These are phyloP conservation scores for Microcyclosporella mali DNA, from an alignment of 2,329 filamentous ascomycete genomes.

Conservation along the genomic window DNA sequence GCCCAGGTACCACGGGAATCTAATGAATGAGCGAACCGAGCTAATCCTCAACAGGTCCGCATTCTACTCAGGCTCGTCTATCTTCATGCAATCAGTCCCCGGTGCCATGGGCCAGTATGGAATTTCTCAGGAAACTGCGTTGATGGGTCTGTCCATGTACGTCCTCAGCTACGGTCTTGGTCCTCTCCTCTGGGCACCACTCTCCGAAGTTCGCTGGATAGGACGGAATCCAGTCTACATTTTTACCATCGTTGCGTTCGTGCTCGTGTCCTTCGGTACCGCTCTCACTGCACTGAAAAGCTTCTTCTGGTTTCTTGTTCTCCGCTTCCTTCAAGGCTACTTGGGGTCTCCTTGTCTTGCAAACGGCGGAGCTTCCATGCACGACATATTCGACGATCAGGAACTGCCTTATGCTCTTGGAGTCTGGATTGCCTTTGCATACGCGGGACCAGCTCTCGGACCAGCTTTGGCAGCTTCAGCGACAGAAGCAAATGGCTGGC, in stretches of 20 bases:
- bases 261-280: slow-evolving; percentile 6
- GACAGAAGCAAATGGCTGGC: slow-evolving; percentile 51
- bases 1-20: no score
- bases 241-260: slow-evolving; percentile 2
- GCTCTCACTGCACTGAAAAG: slow-evolving; percentile 24
- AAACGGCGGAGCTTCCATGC: slow-evolving; percentile 45
- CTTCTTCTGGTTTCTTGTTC: slow-evolving; percentile 40
- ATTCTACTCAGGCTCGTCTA: no score
- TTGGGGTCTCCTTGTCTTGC: slow-evolving; percentile 60
- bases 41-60: no score
- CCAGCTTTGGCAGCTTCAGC: slow-evolving; percentile 55
- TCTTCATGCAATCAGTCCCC: no score
- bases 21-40: no score
- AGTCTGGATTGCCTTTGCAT: slow-evolving; percentile 38
- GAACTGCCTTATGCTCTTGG: slow-evolving; percentile 38
- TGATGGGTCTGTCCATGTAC: not conserved
- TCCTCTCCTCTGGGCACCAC: slow-evolving; percentile 11
- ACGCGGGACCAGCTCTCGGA: slow-evolving; percentile 46
- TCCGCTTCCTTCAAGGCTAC: slow-evolving; percentile 59
- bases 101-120: no score
- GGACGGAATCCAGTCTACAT: slow-evolving; percentile 10
- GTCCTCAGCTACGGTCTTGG: slow-evolving; percentile 8
- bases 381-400: slow-evolving; percentile 33
- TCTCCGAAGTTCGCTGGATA: slow-evolving; percentile 10
- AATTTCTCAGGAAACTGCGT: not conserved